Base-by-base conservation (phyloP, 108 stramenopile species). In the Aurantiochytrium sp. region DNA sequence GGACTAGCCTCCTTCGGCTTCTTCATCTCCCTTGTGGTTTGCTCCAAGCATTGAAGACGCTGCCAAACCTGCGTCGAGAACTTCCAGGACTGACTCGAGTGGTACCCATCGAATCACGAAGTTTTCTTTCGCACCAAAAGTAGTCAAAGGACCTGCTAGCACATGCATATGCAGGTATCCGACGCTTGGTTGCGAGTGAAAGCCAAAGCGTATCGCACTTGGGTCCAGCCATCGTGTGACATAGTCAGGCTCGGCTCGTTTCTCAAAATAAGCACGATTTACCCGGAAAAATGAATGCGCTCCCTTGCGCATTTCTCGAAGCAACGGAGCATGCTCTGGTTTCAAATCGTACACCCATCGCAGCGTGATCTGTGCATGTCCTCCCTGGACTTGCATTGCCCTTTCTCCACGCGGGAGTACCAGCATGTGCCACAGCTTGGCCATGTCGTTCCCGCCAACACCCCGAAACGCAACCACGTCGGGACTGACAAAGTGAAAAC, bases 171-270 rank as follows among this genome's bases (percentile, higher is more conserved):
- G 76, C 49, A 83, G 45, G 4, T 83, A 83, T 8, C 76, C 76
- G 45, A 83, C 76, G 28, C 76, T 83, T 53, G 76, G 76, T 45
- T 23, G 76, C 76, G 76, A 83, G 76, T 83, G 76, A 35, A 83
- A 83, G 12, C 76, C 76, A 28, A 83, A 83, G 25, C 51, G 76
- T 12, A 83, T 23, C n/a, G 45, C 51, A 23, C 28, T 53, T 25
- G 45, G 49, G 18, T 53, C 49, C 19, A 83, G 76, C 76, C 76
- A 83, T 47, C n/a, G 76, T 6, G 18, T 23, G 2, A 6, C 49
- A 45, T 45, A 10, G 12, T 53, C 49, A 6, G 14, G 43, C 76
- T 23, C n/a, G 1, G 19, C 76, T 8, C n/a, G n/a, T 43, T 12
- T 45, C 19, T 19, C 51, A 23, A 83, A 83, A 23, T 53, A 83